These are phyloP conservation scores for Penicillium nucicola DNA, from an alignment of 495 filamentous ascomycete genomes.

Conservation along the genomic window DNA sequence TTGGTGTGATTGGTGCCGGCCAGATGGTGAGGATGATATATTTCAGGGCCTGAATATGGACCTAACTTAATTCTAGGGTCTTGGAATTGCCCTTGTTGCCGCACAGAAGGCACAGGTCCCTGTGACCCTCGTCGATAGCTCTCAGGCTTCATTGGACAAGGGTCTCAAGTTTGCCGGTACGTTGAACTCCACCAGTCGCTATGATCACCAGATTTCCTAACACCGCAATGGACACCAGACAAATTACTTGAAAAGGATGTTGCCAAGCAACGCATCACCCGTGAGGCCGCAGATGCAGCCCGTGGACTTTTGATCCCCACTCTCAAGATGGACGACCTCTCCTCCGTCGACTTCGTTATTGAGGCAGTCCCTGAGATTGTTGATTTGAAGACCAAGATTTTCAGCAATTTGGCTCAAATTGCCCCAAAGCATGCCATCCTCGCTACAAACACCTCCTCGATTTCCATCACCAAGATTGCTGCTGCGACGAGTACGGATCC, in stretches of 20 bases:
- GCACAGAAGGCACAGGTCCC: constrained; percentile 80
- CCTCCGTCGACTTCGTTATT: constrained; percentile 92
- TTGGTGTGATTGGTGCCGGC: constrained; percentile 92
- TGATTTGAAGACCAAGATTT: constrained; percentile 82
- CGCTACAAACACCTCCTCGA: constrained; percentile 96
- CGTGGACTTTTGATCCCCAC: constrained; percentile 65
- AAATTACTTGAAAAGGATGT: constrained; percentile 92
- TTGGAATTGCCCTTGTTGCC: constrained; percentile 95
- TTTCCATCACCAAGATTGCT: constrained; percentile 94
- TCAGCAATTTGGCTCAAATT: constrained; percentile 77
- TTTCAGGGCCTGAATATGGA: not conserved
- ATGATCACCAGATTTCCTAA: not conserved
- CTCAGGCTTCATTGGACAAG: constrained; percentile 84
- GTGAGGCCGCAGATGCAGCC: constrained; percentile 68
- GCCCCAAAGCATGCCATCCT: constrained; percentile 86
- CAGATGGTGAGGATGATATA: constrained; percentile 72
- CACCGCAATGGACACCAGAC: constrained; percentile 48
- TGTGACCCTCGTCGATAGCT: constrained; percentile 83
- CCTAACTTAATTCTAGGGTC: constrained; percentile 57
- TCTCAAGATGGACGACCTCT: constrained; percentile 73
- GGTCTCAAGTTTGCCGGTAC: constrained; percentile 85
- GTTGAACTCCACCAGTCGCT: not conserved
- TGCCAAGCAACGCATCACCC: constrained; percentile 74
- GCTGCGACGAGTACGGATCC: constrained; percentile 75
- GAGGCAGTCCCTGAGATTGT: constrained; percentile 96